Conservation (phyloP, 2,329 filamentous ascomycete species). For the Ophiostoma himal-ulmi region DNA sequence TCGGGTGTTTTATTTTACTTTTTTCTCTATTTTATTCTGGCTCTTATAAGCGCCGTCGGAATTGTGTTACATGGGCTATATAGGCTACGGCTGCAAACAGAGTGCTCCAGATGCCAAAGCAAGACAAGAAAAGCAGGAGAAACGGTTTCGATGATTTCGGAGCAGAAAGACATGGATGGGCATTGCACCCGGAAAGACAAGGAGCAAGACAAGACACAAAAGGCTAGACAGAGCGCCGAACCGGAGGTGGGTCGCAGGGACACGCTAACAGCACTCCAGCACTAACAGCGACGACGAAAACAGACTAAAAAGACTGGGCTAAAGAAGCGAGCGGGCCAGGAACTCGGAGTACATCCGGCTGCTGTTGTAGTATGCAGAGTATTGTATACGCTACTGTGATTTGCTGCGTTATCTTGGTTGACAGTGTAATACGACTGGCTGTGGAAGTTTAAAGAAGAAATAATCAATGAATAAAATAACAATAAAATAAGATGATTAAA, state of each 20-base stretch:
- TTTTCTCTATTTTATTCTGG: not conserved
- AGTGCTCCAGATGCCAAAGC: not conserved
- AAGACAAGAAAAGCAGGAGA: not conserved
- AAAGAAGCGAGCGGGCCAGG: slow-evolving; percentile 6
- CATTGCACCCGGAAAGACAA: not conserved
- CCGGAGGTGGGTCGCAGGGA: not conserved
- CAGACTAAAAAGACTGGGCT: not conserved
- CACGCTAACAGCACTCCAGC: not conserved
- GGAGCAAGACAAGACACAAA: not conserved
- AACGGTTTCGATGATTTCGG: not conserved
- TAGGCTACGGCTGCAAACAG: too few relatives aligned
- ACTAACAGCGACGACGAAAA: not conserved
- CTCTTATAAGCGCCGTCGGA: not conserved
- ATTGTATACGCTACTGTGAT: not conserved
- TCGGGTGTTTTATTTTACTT: not conserved
- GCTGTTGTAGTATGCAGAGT: not conserved
- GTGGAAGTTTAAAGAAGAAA: not conserved
- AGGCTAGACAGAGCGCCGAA: not conserved
- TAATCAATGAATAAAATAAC: not conserved
- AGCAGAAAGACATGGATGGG: not conserved
- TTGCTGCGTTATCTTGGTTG: not conserved
- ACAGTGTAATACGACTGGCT: not conserved
- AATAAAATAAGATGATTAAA: too few relatives aligned
- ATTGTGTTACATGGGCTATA: too few relatives aligned
- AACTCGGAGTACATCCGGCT: not conserved